These are phyloP conservation scores for Phaeosphaeria sp. DNA, from an alignment of 2,329 filamentous ascomycete species.

Conservation along the genomic window DNA sequence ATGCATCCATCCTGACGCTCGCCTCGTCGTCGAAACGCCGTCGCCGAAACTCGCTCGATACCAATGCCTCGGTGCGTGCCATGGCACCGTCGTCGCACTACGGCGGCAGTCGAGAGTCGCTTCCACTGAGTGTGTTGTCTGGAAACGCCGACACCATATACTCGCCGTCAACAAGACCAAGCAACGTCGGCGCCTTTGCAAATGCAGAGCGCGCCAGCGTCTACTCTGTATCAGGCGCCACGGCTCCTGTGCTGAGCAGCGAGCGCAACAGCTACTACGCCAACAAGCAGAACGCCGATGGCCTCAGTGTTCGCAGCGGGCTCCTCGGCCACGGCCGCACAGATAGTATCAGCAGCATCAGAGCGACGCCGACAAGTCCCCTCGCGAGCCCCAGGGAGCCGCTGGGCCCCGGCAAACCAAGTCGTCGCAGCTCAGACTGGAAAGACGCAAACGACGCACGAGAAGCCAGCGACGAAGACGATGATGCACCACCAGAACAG, in stretches of 20 bases:
- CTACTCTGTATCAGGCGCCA: slow-evolving; percentile 74
- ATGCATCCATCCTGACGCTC: slow-evolving; percentile 83
- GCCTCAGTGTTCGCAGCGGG: slow-evolving; percentile 79
- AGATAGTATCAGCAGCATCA: slow-evolving; percentile 81
- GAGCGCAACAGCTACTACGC: slow-evolving; percentile 85
- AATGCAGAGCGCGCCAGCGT: slow-evolving; percentile 76
- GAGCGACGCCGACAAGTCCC: slow-evolving; percentile 61
- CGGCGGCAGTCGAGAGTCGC: slow-evolving; percentile 79
- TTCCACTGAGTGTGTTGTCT: slow-evolving; percentile 79
- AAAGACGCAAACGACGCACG: slow-evolving; percentile 41
- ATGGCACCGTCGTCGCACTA: slow-evolving; percentile 83
- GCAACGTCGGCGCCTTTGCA: slow-evolving; percentile 59
- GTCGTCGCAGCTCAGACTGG: slow-evolving; percentile 46
- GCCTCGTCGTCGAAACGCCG: slow-evolving; percentile 82
- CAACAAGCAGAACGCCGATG: slow-evolving; percentile 65
- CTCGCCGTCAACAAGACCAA: slow-evolving; percentile 56
- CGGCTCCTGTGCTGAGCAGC: slow-evolving; percentile 67
- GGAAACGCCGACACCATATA: slow-evolving; percentile 66
- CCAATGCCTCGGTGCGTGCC: slow-evolving; percentile 83
- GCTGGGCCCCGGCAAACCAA: slow-evolving; percentile 38
- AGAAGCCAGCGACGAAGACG: slow-evolving; percentile 37
- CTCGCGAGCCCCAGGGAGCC: slow-evolving; percentile 61
- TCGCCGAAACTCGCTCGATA: slow-evolving; percentile 80
- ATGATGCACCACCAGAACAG: slow-evolving; percentile 21
- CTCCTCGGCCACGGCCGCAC: slow-evolving; percentile 77